Percentiles rank a stretch among this genome's conserved stretches.
These are phyloP conservation scores for Mycena olivaceomarginata DNA, from an alignment of 768 basidiomycete species.

Conservation along the genomic window DNA sequence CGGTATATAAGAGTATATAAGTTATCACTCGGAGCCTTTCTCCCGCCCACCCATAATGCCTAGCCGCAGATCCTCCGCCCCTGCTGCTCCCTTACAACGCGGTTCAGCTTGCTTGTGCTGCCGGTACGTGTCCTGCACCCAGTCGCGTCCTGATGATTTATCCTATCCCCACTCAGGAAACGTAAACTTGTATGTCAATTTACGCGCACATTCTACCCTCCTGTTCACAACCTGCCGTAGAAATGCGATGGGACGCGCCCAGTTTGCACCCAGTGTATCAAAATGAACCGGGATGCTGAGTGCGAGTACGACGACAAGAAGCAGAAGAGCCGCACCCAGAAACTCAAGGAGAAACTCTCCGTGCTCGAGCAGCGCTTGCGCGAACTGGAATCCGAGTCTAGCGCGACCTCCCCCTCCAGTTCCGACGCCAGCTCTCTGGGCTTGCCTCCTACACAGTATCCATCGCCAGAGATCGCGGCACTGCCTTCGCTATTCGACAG, in stretches of 20 bases:
- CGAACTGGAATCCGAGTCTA: slow-evolving; percentile 68
- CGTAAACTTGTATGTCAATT: slow-evolving; percentile 58
- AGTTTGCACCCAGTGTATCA: slow-evolving; percentile 72
- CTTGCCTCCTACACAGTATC: slow-evolving; percentile 36
- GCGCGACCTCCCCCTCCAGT: slow-evolving; percentile 48
- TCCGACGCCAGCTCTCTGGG: slow-evolving; percentile 45
- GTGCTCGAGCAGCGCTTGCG: slow-evolving; percentile 72
- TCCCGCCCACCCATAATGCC: slow-evolving; percentile 40
- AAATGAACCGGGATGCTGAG: slow-evolving; percentile 70
- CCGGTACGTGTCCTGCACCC: slow-evolving; percentile 42
- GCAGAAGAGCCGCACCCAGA: slow-evolving; percentile 76
- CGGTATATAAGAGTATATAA: slow-evolving; percentile 40
- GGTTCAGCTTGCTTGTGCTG: slow-evolving; percentile 63
- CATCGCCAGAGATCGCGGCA: slow-evolving; percentile 39
- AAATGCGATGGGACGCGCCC: slow-evolving; percentile 79
- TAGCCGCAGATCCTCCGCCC: slow-evolving; percentile 51
- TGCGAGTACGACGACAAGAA: slow-evolving; percentile 79
- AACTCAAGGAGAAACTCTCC: slow-evolving; percentile 73
- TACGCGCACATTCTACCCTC: background rate
- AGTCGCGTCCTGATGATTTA: background rate
- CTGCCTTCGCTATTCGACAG: slow-evolving; percentile 40
- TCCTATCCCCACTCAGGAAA: slow-evolving; percentile 47
- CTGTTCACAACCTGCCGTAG: slow-evolving; percentile 53
- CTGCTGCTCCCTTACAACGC: slow-evolving; percentile 56
- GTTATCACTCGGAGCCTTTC: slow-evolving; percentile 5